Conservation (phyloP, 2,329 filamentous ascomycete genomes). For the Elsinoe arachidis region DNA sequence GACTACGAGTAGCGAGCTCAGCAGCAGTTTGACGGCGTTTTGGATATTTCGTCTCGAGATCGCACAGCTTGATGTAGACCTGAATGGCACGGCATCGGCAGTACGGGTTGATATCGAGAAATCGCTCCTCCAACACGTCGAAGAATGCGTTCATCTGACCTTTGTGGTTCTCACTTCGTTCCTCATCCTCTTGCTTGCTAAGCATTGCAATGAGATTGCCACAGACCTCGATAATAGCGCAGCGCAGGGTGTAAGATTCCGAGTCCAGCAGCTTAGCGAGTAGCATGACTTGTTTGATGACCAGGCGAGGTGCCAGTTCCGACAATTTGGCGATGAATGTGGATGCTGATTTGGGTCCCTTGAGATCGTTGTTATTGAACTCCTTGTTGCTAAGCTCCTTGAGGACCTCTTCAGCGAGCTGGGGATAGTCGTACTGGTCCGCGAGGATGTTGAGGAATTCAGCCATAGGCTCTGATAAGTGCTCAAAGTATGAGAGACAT, state of each 20-base stretch:
- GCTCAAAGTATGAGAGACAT: conserved; percentile 95
- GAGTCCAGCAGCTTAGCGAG: conserved; percentile 91
- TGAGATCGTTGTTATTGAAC: conserved; percentile 93
- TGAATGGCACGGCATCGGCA: conserved; percentile 86
- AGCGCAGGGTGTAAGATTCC: conserved; percentile 92
- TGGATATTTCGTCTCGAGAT: conserved; percentile 91
- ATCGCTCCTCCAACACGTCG: conserved; percentile 90
- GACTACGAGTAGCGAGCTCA: conserved; percentile 75
- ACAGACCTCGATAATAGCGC: conserved; percentile 90
- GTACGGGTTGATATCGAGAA: conserved; percentile 94
- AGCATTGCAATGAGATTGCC: conserved; percentile 89
- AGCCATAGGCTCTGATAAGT: conserved; percentile 97
- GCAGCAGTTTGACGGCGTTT: conserved; percentile 82
- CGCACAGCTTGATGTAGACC: conserved; percentile 84
- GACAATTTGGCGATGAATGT: conserved; percentile 89
- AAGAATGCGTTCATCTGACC: conserved; percentile 95
- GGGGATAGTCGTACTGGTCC: conserved; percentile 95
- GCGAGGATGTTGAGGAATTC: conserved; percentile 93
- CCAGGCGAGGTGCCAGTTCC: conserved; percentile 78
- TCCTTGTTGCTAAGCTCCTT: conserved; percentile 95
- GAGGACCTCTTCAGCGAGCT: conserved; percentile 86
- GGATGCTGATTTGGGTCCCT: conserved; percentile 92
- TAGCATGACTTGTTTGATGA: conserved; percentile 96
- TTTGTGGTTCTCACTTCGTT: conserved; percentile 85
- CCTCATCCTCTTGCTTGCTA: conserved; percentile 68